These are phyloP conservation scores for Parmelia sp. DNA, from an alignment of 495 filamentous ascomycete genomes.

Conservation along the genomic window DNA sequence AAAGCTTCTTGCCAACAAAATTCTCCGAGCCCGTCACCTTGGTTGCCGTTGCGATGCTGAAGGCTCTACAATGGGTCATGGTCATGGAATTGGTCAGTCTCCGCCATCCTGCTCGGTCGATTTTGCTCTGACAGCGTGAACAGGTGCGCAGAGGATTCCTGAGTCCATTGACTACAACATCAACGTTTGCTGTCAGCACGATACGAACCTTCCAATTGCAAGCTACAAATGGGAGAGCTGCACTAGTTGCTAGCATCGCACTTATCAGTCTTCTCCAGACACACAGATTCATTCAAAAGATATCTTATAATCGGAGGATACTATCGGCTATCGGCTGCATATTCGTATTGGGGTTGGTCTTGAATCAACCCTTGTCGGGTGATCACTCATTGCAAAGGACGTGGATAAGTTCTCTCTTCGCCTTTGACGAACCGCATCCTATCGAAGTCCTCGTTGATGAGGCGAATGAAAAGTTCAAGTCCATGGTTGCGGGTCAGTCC, in stretches of 20 bases:
- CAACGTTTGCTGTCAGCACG: conserved; percentile 3
- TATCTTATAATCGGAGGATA: background rate
- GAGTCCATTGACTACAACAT: background rate
- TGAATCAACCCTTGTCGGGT: background rate
- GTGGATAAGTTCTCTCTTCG: background rate
- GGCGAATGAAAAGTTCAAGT: conserved; percentile 40
- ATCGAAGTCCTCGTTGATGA: conserved; percentile 47
- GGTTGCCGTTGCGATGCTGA: background rate
- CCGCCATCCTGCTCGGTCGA: background rate
- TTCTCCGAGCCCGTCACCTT: background rate
- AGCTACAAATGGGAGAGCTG: background rate
- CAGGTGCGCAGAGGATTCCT: conserved; percentile 1
- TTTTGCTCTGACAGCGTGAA: background rate
- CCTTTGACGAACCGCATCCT: conserved; percentile 36
- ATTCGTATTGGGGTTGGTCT: background rate
- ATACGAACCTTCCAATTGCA: conserved; percentile 7
- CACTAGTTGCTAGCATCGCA: conserved; percentile 5
- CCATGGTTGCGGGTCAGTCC: conserved; percentile 41
- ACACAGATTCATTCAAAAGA: conserved; percentile 4
- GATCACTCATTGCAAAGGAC: background rate
- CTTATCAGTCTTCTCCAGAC: conserved; percentile 9
- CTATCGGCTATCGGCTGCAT: background rate
- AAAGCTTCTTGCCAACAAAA: background rate
- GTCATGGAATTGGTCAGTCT: conserved; percentile 3
- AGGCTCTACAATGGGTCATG: background rate